Conservation (phyloP, 805 yeast genomes). For the Teunomyces atbi region DNA sequence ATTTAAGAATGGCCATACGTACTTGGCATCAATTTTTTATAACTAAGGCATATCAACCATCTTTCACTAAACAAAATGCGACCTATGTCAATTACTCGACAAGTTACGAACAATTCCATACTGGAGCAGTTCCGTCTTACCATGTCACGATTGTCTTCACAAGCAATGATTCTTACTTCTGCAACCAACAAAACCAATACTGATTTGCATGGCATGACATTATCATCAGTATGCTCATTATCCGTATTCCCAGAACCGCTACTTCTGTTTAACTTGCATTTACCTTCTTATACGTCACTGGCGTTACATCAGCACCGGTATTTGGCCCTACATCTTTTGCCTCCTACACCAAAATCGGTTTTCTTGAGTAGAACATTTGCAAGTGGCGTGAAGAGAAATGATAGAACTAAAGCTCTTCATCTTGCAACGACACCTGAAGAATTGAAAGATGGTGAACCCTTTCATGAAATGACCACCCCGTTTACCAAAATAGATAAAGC, state of each 20-base stretch:
- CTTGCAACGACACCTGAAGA: constrained; percentile 21
- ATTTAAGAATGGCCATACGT: background rate
- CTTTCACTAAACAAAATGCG: background rate
- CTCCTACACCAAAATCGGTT: constrained; percentile 56
- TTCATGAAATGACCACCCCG: constrained; percentile 53
- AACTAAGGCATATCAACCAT: background rate
- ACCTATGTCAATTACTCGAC: background rate
- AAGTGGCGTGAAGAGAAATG: constrained; percentile 51
- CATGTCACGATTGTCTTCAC: constrained; percentile 39
- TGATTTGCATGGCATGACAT: constrained; percentile 68
- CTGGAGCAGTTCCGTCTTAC: constrained; percentile 22
- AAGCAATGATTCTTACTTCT: constrained; percentile 45
- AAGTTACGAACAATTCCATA: background rate
- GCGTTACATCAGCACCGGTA: constrained; percentile 53
- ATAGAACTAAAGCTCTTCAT: constrained; percentile 23
- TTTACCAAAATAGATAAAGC: constrained; percentile 38
- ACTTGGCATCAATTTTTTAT: background rate
- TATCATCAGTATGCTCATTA: constrained; percentile 82
- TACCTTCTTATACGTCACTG: constrained; percentile 79
- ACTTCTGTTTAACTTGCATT: constrained; percentile 80
- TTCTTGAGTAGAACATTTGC: constrained; percentile 64
- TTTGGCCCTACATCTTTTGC: constrained; percentile 75
- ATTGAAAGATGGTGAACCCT: constrained; percentile 32
- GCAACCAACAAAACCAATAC: constrained; percentile 18
- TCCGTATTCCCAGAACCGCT: constrained; percentile 76